Percentiles rank a stretch among this genome's conserved stretches.
phyloP scores from a whole-genome alignment of 2,329 filamentous ascomycete genomes.

The Niveomyces coronatus region DNA sequence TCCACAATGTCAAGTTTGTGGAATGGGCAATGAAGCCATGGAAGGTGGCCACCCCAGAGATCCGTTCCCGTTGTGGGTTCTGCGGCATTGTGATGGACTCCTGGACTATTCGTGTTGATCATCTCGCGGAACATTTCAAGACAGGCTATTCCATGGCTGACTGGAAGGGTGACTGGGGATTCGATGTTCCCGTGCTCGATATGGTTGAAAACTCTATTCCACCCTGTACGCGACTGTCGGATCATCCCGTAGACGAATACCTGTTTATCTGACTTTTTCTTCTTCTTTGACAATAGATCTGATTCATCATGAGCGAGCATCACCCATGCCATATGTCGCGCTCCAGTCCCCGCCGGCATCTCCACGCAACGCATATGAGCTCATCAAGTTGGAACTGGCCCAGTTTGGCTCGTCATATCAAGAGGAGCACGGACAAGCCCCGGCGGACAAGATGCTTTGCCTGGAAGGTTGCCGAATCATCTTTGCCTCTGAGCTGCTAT shows the following conservation, averaged over 20 bases:
- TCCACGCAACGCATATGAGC: slow-evolving; percentile 49
- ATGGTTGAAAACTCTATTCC: slow-evolving; percentile 59
- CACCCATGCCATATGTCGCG: slow-evolving; percentile 43
- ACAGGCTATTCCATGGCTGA: slow-evolving; percentile 55
- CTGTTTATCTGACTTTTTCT: slow-evolving; percentile 31
- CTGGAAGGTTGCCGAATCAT: slow-evolving; percentile 50
- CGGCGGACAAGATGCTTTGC: slow-evolving; percentile 43
- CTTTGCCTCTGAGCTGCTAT: slow-evolving; percentile 41
- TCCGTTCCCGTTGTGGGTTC: slow-evolving; percentile 55
- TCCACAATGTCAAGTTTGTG: slow-evolving; percentile 51
- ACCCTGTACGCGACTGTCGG: slow-evolving; percentile 43
- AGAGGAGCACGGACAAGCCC: slow-evolving; percentile 29
- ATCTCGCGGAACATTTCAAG: slow-evolving; percentile 59
- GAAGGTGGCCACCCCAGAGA: slow-evolving; percentile 50
- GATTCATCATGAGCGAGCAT: slow-evolving; percentile 52
- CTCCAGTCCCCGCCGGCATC: slow-evolving; percentile 32
- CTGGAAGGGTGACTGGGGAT: slow-evolving; percentile 63
- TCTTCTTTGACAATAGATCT: slow-evolving; percentile 45
- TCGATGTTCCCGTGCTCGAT: slow-evolving; percentile 48
- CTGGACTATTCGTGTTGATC: slow-evolving; percentile 50
- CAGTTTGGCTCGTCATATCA: slow-evolving; percentile 38
- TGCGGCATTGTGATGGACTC: slow-evolving; percentile 51
- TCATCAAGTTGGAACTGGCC: slow-evolving; percentile 47
- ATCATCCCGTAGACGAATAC: slow-evolving; percentile 26
- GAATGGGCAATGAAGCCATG: slow-evolving; percentile 56